Conservation (phyloP, 2,329 filamentous ascomycete genomes). For the Zymoseptoria tritici region DNA sequence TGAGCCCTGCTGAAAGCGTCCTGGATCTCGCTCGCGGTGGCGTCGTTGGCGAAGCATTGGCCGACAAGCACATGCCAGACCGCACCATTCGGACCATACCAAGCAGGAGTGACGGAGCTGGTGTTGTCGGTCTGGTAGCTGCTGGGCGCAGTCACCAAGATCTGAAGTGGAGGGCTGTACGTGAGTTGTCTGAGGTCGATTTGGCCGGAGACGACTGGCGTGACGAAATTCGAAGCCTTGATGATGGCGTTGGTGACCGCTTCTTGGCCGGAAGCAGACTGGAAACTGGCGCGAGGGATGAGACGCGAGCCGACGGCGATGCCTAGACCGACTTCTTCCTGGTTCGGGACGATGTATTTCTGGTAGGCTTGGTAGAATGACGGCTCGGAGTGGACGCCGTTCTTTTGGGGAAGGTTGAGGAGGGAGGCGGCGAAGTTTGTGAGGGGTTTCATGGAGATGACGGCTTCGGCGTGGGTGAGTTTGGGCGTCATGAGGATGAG, state of each 20-base stretch:
- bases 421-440: slow-evolving; percentile 1
- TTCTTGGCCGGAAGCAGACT: slow-evolving; percentile 3
- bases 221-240: slow-evolving; percentile 1
- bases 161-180: slow-evolving; percentile 11
- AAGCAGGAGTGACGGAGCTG: slow-evolving; percentile 14
- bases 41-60: slow-evolving; percentile 8
- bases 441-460: slow-evolving; percentile 2
- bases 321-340: slow-evolving; percentile 15
- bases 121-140: slow-evolving; percentile 12
- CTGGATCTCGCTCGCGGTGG: slow-evolving; percentile 1
- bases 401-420: slow-evolving; percentile 2
- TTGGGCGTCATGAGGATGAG: slow-evolving; percentile 8
- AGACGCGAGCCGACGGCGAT: slow-evolving; percentile 10
- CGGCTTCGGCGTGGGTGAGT: slow-evolving; percentile 1
- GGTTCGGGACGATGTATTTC: slow-evolving; percentile 14
- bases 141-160: slow-evolving; percentile 15
- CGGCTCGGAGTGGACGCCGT: slow-evolving; percentile 6
- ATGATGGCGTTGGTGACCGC: slow-evolving; percentile 5
- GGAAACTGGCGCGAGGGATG: slow-evolving; percentile 9
- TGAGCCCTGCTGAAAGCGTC: slow-evolving; percentile 10
- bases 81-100: slow-evolving; percentile 2
- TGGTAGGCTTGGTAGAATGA: slow-evolving; percentile 11
- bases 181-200: slow-evolving; percentile 4
- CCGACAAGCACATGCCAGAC: slow-evolving; percentile 12
- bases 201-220: not conserved